Conservation (phyloP, 2,329 filamentous ascomycete species). For the Endothia cerciana region DNA sequence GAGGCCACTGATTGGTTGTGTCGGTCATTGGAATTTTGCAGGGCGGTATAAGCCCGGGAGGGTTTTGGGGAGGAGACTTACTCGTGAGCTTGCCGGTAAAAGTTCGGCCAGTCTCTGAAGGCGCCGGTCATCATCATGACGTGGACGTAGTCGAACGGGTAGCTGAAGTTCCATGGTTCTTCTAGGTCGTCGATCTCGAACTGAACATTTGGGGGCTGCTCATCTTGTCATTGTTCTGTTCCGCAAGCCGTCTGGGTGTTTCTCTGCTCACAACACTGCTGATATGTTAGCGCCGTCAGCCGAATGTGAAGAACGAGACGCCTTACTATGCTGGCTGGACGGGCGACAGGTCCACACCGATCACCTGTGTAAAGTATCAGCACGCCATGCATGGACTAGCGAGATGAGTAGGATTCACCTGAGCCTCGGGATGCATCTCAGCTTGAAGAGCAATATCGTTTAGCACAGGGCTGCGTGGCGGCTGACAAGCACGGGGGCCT, state of each 20-base stretch:
- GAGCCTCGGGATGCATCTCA: constrained; percentile 34
- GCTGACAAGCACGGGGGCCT: constrained; percentile 16
- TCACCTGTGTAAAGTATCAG: constrained; percentile 29
- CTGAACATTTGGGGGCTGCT: constrained; percentile 33
- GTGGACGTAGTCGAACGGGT: constrained; percentile 37
- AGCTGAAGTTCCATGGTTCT: constrained; percentile 36
- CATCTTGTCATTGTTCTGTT: constrained; percentile 18
- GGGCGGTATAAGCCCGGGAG: background rate
- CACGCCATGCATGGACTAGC: background rate
- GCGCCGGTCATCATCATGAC: constrained; percentile 36
- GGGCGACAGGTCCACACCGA: constrained; percentile 35
- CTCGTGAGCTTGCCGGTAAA: constrained; percentile 34
- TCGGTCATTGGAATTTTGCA: constrained; percentile 3
- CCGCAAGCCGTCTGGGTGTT: too few relatives aligned
- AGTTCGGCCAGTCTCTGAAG: constrained; percentile 35
- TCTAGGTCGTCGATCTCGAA: constrained; percentile 38
- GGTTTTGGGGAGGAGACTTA: constrained; percentile 25
- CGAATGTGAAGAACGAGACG: background rate
- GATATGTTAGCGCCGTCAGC: constrained; percentile 14
- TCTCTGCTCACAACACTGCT: constrained; percentile 27
- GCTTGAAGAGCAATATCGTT: constrained; percentile 28
- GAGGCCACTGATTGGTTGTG: constrained; percentile 30
- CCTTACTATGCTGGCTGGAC: constrained; percentile 35
- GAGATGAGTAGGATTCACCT: constrained; percentile 26
- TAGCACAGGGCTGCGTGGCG: constrained; percentile 7